A percentile compares a stretch with the other conserved stretches of the same genome.
These are phyloP conservation scores for Endocladia muricata DNA, from an alignment of 31 red algal species.

Conservation along the genomic window DNA sequence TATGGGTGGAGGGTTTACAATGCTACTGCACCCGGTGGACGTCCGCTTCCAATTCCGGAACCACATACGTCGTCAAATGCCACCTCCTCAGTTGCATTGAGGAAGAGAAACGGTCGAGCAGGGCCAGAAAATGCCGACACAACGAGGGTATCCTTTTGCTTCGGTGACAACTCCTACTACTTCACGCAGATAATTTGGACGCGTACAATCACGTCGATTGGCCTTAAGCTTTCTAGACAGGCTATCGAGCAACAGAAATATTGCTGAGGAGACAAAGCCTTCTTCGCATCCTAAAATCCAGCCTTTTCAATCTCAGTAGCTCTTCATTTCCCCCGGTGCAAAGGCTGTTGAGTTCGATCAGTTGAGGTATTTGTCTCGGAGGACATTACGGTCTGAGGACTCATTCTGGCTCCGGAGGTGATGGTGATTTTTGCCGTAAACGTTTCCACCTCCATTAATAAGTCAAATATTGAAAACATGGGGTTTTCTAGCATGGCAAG, in stretches of 20 bases:
- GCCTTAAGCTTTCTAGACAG: neutral
- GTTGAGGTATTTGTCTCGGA: neutral
- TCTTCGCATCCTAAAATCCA: neutral
- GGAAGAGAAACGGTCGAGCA: conserved; percentile 1
- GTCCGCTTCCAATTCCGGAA: too few species aligned
- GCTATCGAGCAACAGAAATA: neutral
- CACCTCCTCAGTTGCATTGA: neutral
- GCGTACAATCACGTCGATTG: neutral
- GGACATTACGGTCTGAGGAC: neutral
- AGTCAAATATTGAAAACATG: neutral
- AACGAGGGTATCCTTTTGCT: neutral
- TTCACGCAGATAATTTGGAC: neutral
- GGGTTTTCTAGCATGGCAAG: neutral
- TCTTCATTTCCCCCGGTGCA: neutral
- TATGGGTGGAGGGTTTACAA: too few species aligned
- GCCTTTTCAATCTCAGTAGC: neutral
- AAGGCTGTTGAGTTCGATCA: neutral
- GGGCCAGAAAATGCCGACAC: neutral
- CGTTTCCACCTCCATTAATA: neutral
- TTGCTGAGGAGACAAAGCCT: neutral
- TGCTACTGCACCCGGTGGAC: too few species aligned
- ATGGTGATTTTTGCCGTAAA: neutral
- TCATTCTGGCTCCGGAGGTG: neutral
- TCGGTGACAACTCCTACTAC: neutral
- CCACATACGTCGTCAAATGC: neutral